A percentile compares a stretch with the other conserved stretches of the same genome.
These are phyloP conservation scores for Exophiala calicioides DNA, from an alignment of 2,329 filamentous ascomycete species.

Conservation along the genomic window DNA sequence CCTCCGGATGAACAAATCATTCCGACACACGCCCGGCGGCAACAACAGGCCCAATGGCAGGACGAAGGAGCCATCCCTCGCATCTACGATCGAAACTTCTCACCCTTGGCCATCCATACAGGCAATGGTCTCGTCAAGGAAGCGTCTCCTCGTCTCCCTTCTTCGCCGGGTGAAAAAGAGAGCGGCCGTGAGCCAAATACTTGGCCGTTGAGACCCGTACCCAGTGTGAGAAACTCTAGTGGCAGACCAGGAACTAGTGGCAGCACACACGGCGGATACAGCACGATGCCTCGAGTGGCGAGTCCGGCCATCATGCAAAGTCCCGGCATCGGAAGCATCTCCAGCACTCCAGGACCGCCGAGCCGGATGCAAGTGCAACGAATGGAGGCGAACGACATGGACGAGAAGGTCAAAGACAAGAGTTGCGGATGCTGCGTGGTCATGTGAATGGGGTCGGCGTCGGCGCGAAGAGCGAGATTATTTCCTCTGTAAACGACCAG, in stretches of 20 bases:
- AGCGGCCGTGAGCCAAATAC: slow-evolving; percentile 32
- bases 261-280: slow-evolving; percentile 47
- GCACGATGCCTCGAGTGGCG: slow-evolving; percentile 51
- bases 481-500: slow-evolving; percentile 15
- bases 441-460: slow-evolving; percentile 59
- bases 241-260: slow-evolving; percentile 46
- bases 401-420: slow-evolving; percentile 59
- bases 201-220: slow-evolving; percentile 35
- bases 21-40: slow-evolving; percentile 84
- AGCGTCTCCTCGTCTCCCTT: slow-evolving; percentile 15
- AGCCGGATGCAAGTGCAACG: slow-evolving; percentile 35
- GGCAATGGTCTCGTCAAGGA: slow-evolving; percentile 34
- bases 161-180: slow-evolving; percentile 15
- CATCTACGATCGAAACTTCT: slow-evolving; percentile 84
- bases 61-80: slow-evolving; percentile 83
- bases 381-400: slow-evolving; percentile 56
- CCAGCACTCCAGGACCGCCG: slow-evolving; percentile 38
- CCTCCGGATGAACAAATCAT: slow-evolving; percentile 95
- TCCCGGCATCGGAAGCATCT: slow-evolving; percentile 23
- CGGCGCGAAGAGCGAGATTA: not conserved
- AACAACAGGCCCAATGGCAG: slow-evolving; percentile 95
- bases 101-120: slow-evolving; percentile 63
- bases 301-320: slow-evolving; percentile 35
- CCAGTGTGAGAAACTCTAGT: slow-evolving; percentile 29
- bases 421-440: slow-evolving; percentile 72